phyloP scores from a whole-genome alignment of 2,329 filamentous ascomycete genomes.

The Fusarium abutilonis region DNA sequence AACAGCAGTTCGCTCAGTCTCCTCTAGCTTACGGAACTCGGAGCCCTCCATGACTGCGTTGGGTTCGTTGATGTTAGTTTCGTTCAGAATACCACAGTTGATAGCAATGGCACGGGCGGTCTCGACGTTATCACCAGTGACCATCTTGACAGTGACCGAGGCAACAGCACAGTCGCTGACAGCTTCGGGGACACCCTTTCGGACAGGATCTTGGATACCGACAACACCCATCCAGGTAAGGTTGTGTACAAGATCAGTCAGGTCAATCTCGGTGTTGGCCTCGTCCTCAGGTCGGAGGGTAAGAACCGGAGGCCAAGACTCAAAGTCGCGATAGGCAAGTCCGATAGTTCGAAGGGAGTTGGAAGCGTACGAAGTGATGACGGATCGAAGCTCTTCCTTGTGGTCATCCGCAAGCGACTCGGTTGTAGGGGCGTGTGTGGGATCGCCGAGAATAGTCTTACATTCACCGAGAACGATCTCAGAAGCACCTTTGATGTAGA shows the following conservation, averaged over 20 bases:
- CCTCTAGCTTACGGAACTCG: constrained; percentile 66
- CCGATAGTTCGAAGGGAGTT: constrained; percentile 78
- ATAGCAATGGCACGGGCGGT: constrained; percentile 57
- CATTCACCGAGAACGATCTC: constrained; percentile 63
- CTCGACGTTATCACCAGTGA: constrained; percentile 62
- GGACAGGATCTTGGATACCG: constrained; percentile 75
- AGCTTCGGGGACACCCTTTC: constrained; percentile 68
- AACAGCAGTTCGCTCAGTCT: constrained; percentile 59
- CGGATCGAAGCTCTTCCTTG: constrained; percentile 60
- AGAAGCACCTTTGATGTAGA: constrained; percentile 66
- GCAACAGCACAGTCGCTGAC: constrained; percentile 70
- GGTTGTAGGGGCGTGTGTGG: constrained; percentile 53
- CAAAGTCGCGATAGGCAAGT: constrained; percentile 76
- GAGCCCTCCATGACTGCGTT: constrained; percentile 59
- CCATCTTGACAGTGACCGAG: constrained; percentile 73
- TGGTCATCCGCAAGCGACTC: constrained; percentile 51
- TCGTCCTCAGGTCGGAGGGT: constrained; percentile 68
- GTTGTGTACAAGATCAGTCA: constrained; percentile 61
- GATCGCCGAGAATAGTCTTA: constrained; percentile 61
- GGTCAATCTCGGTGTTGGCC: constrained; percentile 55
- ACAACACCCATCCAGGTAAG: constrained; percentile 60
- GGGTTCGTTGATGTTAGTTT: constrained; percentile 68
- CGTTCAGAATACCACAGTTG: constrained; percentile 54
- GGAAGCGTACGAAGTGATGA: constrained; percentile 68
- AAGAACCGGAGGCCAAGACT: constrained; percentile 73